Percentiles rank a stretch among this genome's conserved stretches.
phyloP scores from a whole-genome alignment of 202 grass and related monocot species.

The Carex sylvatica region DNA sequence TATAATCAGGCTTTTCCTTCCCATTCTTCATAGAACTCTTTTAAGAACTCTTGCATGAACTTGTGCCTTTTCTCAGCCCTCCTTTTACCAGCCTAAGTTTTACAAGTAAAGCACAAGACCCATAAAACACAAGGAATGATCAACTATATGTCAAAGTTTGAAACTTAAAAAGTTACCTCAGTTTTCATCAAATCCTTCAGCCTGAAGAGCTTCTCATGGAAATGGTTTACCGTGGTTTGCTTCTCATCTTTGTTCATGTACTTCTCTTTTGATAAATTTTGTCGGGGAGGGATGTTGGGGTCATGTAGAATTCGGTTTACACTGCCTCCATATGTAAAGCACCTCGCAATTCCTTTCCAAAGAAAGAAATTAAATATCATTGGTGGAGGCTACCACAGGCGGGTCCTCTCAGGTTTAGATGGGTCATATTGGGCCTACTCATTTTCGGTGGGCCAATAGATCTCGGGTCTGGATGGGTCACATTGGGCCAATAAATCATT shows the following conservation, averaged over 20 bases:
- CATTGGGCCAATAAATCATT: too few relatives aligned
- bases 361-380: slow-evolving; percentile 13
- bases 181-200: slow-evolving; percentile 97
- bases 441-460: background rate
- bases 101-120: background rate
- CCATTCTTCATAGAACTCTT: slow-evolving; percentile 91
- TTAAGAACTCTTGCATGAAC: slow-evolving; percentile 79
- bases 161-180: slow-evolving; percentile 43
- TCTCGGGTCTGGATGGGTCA: background rate
- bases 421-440: background rate
- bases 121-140: background rate
- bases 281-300: slow-evolving; percentile 59
- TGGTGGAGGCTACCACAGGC: background rate
- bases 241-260: slow-evolving; percentile 86
- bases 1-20: slow-evolving; percentile 58
- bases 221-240: slow-evolving; percentile 87
- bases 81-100: slow-evolving; percentile 65
- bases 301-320: slow-evolving; percentile 65
- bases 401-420: background rate
- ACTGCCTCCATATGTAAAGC: slow-evolving; percentile 93
- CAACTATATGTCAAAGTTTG: background rate
- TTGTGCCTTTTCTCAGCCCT: slow-evolving; percentile 78
- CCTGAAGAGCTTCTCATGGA: slow-evolving; percentile 94
- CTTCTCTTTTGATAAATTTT: slow-evolving; percentile 71
- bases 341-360: slow-evolving; percentile 75